Conservation (phyloP, 768 basidiomycete species). For the Termitomyces sp. region DNA sequence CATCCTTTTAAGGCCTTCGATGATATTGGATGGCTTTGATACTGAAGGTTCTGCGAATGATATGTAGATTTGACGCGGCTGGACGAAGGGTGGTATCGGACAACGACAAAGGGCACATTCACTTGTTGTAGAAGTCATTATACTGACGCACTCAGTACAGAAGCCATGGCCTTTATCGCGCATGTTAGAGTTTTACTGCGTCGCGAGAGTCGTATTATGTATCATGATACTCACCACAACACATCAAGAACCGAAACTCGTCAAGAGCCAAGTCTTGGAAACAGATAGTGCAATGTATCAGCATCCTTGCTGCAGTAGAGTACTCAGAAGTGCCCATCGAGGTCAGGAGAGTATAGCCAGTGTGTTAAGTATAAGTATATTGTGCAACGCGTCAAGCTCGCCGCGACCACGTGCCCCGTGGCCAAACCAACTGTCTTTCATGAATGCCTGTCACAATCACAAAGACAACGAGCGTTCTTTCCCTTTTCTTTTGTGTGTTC, state of each 20-base stretch:
- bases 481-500: too few relatives aligned
- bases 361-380: too few relatives aligned
- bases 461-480: background rate
- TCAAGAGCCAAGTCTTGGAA: constrained; percentile 4
- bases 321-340: background rate
- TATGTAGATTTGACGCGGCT: constrained; percentile 9
- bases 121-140: background rate
- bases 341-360: background rate
- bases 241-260: constrained; percentile 6
- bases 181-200: background rate
- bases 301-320: background rate
- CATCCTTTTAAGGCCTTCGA: constrained; percentile 4
- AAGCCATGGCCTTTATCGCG: constrained; percentile 10
- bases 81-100: background rate
- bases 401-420: background rate
- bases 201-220: background rate
- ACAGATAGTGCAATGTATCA: constrained; percentile 10
- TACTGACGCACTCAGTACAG: constrained; percentile 4
- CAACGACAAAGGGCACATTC: constrained; percentile 6
- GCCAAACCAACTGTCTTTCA: background rate
- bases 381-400: background rate
- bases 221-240: constrained; percentile 7
- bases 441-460: background rate
- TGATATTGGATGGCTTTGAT: background rate
- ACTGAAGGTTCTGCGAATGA: constrained; percentile 4